Evolutionary conservation across 1,139 yeast species (phyloP), one percentile per base, ranked within the genome.

Genomic region (Yamadazyma sp.): DNA sequence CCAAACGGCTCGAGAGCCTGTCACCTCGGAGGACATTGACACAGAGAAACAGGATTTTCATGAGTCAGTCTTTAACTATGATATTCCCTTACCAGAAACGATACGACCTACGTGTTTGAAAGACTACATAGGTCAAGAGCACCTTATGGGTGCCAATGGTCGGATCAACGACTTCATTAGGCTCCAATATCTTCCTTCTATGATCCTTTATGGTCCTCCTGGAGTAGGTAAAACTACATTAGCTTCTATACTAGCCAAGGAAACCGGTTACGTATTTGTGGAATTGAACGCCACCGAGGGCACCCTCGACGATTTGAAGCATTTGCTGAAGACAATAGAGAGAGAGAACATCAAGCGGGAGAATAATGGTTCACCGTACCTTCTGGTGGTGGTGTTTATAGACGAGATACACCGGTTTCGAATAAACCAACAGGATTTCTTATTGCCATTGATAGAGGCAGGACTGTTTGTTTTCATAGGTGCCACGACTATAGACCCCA

Each of bases 181-280:
- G n/a, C 44, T 69, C 27, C 66, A 70, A 0, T 67, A 65, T 47
- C 53, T 72, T 11, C 76, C 77, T 0, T 69, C 74, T 4, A 69
- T 72, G 75, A 54, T 72, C 5, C 54, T 72, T 5, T 50, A 56
- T 37, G 77, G 77, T 0, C 75, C 76, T 0, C 75, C 75, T 1
- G 77, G 77, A 1, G 70, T 67, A 9, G 77, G 77, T 0, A 72
- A 72, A 44, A 71, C 76, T 1, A 67, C 75, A 0, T 41, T 72
- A n/a, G 76, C 76, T 1, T 44, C 62, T 5, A 59, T 69, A 2
- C 42, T 71, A 14, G 71, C 76, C 0, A 34, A 47, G 4, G 62
- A 62, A 31, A 59, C 63, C 3, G 59, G 59, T 10, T 67, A 69
- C 43, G 64, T 59, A n/a, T 62, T 69, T 42, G 50, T 62, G 9